These are phyloP conservation scores for Magnusiomyces tetraspermus DNA, from an alignment of 1,139 yeast genomes.

Conservation along the genomic window DNA sequence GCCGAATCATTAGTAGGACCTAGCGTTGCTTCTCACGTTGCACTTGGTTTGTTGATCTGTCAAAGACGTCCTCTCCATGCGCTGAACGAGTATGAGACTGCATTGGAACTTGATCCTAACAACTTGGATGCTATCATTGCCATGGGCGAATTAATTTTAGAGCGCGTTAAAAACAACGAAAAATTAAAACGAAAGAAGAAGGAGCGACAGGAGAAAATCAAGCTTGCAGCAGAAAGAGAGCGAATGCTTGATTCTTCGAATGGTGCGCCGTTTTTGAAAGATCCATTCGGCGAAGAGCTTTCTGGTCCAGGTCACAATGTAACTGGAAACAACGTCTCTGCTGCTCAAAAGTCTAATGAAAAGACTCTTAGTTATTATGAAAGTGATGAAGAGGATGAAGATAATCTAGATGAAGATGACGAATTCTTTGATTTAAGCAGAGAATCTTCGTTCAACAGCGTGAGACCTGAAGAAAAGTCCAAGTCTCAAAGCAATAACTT, in stretches of 20 bases:
- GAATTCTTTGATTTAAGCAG: neutral
- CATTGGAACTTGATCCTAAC: conserved; percentile 45
- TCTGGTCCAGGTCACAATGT: neutral
- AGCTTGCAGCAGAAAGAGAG: conserved; percentile 7
- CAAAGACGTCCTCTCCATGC: conserved; percentile 38
- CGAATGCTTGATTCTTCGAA: conserved; percentile 1
- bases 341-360: neutral
- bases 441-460: neutral
- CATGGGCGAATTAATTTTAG: conserved; percentile 46
- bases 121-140: conserved; percentile 60
- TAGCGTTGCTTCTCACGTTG: conserved; percentile 45
- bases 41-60: conserved; percentile 43
- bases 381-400: conserved; percentile 6
- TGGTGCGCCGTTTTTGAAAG: neutral
- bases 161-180: conserved; percentile 24
- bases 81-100: conserved; percentile 57
- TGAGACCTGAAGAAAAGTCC: neutral
- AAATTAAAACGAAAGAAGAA: conserved; percentile 17
- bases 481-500: neutral
- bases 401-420: neutral
- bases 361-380: neutral
- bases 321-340: neutral
- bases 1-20: conserved; percentile 49
- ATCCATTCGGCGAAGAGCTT: conserved; percentile 6
- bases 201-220: conserved; percentile 12